Base-by-base conservation (phyloP, 164 flowering plant genomes). In the Vitis rupestris region DNA sequence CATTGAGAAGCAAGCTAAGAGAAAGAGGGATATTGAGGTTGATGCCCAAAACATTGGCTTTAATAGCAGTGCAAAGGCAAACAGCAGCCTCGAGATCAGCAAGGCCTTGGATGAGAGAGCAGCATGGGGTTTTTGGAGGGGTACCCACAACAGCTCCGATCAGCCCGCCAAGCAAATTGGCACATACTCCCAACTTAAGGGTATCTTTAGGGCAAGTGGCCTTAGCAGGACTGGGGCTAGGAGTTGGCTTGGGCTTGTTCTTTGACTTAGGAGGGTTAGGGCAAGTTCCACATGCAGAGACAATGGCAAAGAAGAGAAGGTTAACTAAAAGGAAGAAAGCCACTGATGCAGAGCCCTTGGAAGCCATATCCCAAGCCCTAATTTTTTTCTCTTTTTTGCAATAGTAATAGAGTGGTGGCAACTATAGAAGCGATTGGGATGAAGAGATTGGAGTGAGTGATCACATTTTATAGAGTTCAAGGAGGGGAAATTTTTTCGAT, bases 61-160 rank as follows among this genome's bases (percentile, higher is more conserved):
- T 85, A 53, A 85, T 81, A 68, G 79, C 76, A 49, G 82, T 79
- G 78, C 86, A 82, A n/a, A 82, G 83, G 79, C 86, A 82, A 9
- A 78, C 50, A 9, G 85, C 86, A 3, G 82, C 86, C 17, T 85
- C 86, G 0, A 82, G 75, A 61, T 85, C 78, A 10, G 44, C 80
- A 16, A 85, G 82, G 51, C 84, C 88, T 17, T 66, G 17, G 15
- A 85, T 50, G 57, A 85, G 83, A 37, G 61, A 59, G 75, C 88
- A 83, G 63, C 86, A 85, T 17, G 84, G 82, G 1, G 56, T 27
- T 27, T 58, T 31, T 0, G 81, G 78, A 15, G 78, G 75, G 30
- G 15, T 59, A 7, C 85, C 86, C 4, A 83, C 51, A 0, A 79
- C 74, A 17, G 71, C 63, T 44, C 82, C 77, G 1, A 70, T 61